Base-by-base conservation (phyloP, 2,329 filamentous ascomycete species). In the Sclerotinia subarctica region DNA sequence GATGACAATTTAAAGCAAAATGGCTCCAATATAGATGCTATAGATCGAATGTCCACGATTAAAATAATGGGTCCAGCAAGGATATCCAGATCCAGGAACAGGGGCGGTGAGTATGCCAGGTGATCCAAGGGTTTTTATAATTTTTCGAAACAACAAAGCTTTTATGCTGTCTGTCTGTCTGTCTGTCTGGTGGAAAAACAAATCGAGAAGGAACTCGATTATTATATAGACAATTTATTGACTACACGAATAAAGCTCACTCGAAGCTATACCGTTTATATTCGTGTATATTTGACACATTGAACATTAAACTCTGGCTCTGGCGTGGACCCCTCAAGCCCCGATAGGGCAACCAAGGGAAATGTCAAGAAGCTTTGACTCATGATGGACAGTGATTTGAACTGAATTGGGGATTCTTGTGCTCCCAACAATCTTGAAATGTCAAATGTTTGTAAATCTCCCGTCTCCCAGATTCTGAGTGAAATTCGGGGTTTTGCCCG, bases 61-160 rank as follows among this genome's bases (percentile, higher is more conserved):
- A 44, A 59, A 64, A 56, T 52, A 32, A 66, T 66, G 64, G 64
- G 64, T 66, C 64, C 64, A 32, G 32, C 64, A 66, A 66, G 64
- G 54, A 44, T 66, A 44, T 51, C n/a, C 29, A 52, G 56, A 60
- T 60, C 64, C 56, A 66, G 53, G 64, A 66, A 60, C 64, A 62
- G 64, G 64, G 64, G 64, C 64, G 64, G 64, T 66, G 64, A 51
- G 64, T 42, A 66, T 66, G 35, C 64, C 64, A 66, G 64, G 54
- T 66, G 64, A 66, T 60, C 46, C 29, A 66, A 60, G 38, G 47
- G 63, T 58, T 65, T 58, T 58, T 57, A 21, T 58, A 11, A 19
- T 57, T 13, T 13, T 52, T 66, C 57, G 56, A 66, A 52, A 52
- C 64, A 66, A 65, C 52, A 60, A 66, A 66, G 57, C 64, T 60